Evolutionary conservation across 2,329 filamentous ascomycete genomes (phyloP).

Genomic region (Colletotrichum navitas): DNA sequence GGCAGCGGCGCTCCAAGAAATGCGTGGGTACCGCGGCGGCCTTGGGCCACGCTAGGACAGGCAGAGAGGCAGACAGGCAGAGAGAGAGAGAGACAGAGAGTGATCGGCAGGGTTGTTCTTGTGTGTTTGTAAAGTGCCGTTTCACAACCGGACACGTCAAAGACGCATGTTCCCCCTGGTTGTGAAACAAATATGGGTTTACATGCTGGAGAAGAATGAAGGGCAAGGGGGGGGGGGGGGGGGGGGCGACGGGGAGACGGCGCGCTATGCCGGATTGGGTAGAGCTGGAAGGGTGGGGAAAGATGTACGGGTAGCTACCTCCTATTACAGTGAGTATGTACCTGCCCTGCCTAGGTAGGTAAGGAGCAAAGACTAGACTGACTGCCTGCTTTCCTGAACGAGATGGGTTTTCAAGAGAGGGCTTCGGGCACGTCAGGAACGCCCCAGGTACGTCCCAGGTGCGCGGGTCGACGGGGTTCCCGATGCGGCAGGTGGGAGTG

Average conservation of each 20-base stretch:
- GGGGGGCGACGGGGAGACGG: too few species aligned
- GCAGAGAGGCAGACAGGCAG: background rate
- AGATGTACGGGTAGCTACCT: too few species aligned
- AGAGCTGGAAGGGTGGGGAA: background rate
- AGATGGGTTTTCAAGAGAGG: background rate
- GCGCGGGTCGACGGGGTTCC: background rate
- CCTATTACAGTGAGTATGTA: too few species aligned
- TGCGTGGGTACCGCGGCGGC: too few species aligned
- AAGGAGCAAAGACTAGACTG: background rate
- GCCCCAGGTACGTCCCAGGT: background rate
- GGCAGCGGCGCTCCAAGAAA: too few species aligned
- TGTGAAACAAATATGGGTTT: constrained; percentile 23
- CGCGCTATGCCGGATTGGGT: background rate
- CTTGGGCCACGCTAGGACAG: background rate
- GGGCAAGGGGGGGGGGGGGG: background rate
- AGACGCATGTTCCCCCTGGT: background rate
- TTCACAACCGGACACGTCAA: constrained; percentile 25
- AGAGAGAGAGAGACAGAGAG: too few species aligned
- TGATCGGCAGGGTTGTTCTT: background rate
- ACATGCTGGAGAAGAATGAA: background rate
- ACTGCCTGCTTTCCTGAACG: too few species aligned
- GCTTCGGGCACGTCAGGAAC: background rate
- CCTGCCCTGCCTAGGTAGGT: too few species aligned
- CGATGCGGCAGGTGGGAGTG: background rate
- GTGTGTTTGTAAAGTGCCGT: constrained; percentile 9